Base-by-base conservation (phyloP, 1,284 basidiomycete genomes). In the Apiotrichum mycotoxinovorans region DNA sequence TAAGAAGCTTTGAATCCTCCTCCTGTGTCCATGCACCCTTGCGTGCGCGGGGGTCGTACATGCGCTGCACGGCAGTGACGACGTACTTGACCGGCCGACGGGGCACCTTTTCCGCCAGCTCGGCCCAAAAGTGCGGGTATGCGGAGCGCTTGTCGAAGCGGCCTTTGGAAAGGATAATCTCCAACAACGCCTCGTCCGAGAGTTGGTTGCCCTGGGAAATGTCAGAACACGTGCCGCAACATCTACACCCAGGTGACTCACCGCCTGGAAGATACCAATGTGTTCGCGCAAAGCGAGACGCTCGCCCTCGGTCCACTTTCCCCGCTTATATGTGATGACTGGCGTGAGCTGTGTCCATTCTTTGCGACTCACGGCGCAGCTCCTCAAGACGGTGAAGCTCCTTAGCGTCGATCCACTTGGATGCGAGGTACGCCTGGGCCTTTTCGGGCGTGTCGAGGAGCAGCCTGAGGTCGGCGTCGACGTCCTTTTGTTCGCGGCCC, bases 41-140 rank as follows among this genome's bases (percentile, higher is more conserved):
- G 25, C 64, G 62, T 2, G 63, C 70, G 25, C 64, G 59, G 11
- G 72, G 69, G 61, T 75, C 65, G 56, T 69, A 71, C 54, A 66
- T 64, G 30, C 72, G 52, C 57, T 68, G 62, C 18, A 72, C 65
- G 18, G 62, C 62, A 37, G 67, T 62, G 53, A 69, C 67, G 38
- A 74, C 68, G 40, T 70, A 70, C 30, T 63, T 63, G 23, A 72
- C 66, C 0, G 73, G 73, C 42, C 73, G 60, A 15, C 73, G 72
- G 5, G 72, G 71, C 2, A 67, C 59, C 15, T 53, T 43, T 4
- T 62, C 63, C 1, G 73, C 71, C 12, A 71, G 48, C 23, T 74
- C 68, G 18, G 63, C 58, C 69, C 69, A 75, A 53, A 75, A 73
- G 38, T 63, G 58, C 4, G 61, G 60, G 54, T 64, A 71, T 8